Base-by-base conservation (phyloP, 1,284 basidiomycete genomes). In the Inonotus hispidus region DNA sequence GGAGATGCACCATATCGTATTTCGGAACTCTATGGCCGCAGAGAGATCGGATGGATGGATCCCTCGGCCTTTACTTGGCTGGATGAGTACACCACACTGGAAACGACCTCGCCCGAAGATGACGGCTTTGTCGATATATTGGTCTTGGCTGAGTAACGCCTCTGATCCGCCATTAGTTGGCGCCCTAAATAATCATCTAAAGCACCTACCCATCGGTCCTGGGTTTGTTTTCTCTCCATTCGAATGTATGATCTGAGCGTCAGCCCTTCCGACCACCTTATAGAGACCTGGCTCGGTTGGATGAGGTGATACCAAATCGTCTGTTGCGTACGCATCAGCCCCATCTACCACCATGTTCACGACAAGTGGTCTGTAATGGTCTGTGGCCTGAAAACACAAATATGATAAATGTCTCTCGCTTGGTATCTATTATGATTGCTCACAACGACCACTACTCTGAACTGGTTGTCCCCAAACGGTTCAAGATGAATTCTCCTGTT, bases 171-270 rank as follows among this genome's bases (percentile, higher is more conserved):
- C 25, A 47, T 56, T 4, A 56, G 14, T 10, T 58, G 13, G 4
- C 3, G 25, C 25, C 23, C 37, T 49, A 21, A 49, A 47, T 11
- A 50, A 43, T 3, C 21, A 21, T 1, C 38, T 14, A 39, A 23
- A 3, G 37, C 21, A 61, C 68, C 39, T 56, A 76, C 77, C 77
- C 50, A 79, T 67, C 0, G 76, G 76, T 2, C 71, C 72, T 0
- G 77, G 77, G 63, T 79, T 79, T 1, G 74, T 77, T 74, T 82
- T 82, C 66, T 82, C 80, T 8, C 81, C 81, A 3, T 76, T 81
- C 14, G 71, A 74, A 53, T 79, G 75, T 65, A 82, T 79, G 43
- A 83, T 78, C 65, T 82, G 80, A 65, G 82, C 81, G 61, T 83
- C 81, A 5, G 70, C 69, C 8, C 82, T 72, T 0, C 82, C 80